Percentiles rank a stretch among this genome's conserved stretches.
phyloP scores from a whole-genome alignment of 805 yeast genomes.

The Sugiyamaella boreocaroliniensis region DNA sequence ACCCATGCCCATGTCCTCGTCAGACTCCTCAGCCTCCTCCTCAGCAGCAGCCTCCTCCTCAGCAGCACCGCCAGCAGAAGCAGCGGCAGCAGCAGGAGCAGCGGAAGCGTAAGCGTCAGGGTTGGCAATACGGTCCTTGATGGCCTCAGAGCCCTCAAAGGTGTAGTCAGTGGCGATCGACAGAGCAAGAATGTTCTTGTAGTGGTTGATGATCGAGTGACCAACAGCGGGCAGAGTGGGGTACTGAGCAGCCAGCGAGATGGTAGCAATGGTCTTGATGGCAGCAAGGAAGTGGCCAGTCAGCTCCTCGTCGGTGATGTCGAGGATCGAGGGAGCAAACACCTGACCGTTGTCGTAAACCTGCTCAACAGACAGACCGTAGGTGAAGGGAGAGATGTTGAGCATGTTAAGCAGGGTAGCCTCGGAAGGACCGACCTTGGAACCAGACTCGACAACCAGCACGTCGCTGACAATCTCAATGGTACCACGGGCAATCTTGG shows the following conservation, averaged over 20 bases:
- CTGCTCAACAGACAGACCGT: conserved; percentile 94
- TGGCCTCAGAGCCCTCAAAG: conserved; percentile 97
- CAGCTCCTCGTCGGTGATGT: conserved; percentile 96
- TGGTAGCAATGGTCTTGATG: conserved; percentile 85
- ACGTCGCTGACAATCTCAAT: conserved; percentile 98
- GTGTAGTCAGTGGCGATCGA: conserved; percentile 98
- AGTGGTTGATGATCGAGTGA: conserved; percentile 97
- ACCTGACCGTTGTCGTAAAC: conserved; percentile 98
- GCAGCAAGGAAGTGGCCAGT: conserved; percentile 88
- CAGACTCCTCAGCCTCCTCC: conserved; percentile 54
- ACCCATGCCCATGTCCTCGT: conserved; percentile 89
- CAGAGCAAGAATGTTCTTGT: conserved; percentile 96
- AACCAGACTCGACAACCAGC: conserved; percentile 81
- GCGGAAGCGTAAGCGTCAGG: conserved; percentile 99
- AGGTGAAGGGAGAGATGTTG: conserved; percentile 99
- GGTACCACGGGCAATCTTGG: conserved; percentile 99
- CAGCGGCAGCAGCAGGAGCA: conserved; percentile 94
- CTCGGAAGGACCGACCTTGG: conserved; percentile 97
- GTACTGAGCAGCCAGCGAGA: conserved; percentile 97
- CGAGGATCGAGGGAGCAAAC: conserved; percentile 94
- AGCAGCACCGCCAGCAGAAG: conserved; percentile 50
- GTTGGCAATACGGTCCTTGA: conserved; percentile 99
- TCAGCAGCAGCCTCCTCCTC: conserved; percentile 68
- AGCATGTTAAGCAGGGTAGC: conserved; percentile 98
- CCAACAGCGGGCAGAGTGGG: conserved; percentile 99